Conservation (phyloP, 2,329 filamentous ascomycete genomes). For the Graphilbum sp. region DNA sequence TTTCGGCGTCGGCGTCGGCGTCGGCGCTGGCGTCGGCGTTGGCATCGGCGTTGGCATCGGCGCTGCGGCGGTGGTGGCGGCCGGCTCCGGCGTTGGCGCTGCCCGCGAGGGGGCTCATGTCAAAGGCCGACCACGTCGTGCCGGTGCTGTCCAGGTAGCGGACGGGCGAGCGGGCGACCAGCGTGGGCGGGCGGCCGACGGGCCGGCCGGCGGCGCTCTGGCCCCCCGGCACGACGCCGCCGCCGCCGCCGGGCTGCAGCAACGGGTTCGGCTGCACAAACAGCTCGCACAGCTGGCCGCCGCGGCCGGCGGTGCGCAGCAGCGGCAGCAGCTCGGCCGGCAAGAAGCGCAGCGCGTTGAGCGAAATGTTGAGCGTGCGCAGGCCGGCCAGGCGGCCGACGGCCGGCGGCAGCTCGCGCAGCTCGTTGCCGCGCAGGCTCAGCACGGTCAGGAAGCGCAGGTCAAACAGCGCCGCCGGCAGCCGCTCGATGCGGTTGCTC, state of each 20-base stretch:
- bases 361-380: constrained; percentile 45
- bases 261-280: constrained; percentile 48
- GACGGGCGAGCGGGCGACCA: constrained; percentile 8
- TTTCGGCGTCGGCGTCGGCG: too few species aligned
- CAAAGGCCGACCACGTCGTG: constrained; percentile 1
- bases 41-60: too few species aligned
- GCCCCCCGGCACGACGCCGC: neutral
- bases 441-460: constrained; percentile 46
- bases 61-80: too few species aligned
- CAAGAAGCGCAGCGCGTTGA: constrained; percentile 43
- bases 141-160: constrained; percentile 9
- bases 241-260: constrained; percentile 15
- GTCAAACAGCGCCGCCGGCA: constrained; percentile 46
- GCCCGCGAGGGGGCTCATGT: neutral
- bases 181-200: neutral
- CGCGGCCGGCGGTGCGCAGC: constrained; percentile 18
- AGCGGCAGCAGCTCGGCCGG: constrained; percentile 47
- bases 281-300: constrained; percentile 32
- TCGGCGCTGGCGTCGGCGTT: too few species aligned
- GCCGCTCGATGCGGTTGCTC: constrained; percentile 35
- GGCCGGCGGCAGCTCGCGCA: constrained; percentile 42
- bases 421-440: constrained; percentile 46
- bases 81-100: neutral
- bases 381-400: constrained; percentile 43
- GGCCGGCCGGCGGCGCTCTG: neutral